Conservation (phyloP, 768 basidiomycete species). For the Gloeostereum incarnatum region DNA sequence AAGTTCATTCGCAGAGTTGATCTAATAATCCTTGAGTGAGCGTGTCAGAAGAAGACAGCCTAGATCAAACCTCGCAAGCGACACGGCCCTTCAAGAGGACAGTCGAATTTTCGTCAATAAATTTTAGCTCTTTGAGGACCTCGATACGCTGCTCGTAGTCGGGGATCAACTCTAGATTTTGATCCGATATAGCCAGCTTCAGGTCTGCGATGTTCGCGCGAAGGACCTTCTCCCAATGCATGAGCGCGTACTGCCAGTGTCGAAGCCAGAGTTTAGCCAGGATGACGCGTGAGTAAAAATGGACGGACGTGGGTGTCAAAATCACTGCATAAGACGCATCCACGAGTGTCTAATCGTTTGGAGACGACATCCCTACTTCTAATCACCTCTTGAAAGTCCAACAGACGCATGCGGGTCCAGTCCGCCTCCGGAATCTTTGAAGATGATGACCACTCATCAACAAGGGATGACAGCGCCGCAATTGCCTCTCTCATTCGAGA, state of each 20-base stretch:
- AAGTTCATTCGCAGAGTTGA: constrained; percentile 97
- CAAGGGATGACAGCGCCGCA: constrained; percentile 35
- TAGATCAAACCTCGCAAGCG: constrained; percentile 77
- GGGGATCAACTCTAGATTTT: constrained; percentile 92
- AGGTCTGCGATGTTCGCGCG: constrained; percentile 67
- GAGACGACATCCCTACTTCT: constrained; percentile 44
- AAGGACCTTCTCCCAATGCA: constrained; percentile 73
- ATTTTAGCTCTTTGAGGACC: constrained; percentile 84
- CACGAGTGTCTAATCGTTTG: constrained; percentile 28
- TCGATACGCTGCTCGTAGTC: constrained; percentile 94
- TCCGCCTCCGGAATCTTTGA: constrained; percentile 63
- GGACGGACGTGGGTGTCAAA: constrained; percentile 70
- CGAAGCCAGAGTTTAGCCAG: not conserved
- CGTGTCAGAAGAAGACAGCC: not conserved
- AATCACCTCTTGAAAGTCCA: constrained; percentile 88
- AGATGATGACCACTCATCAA: constrained; percentile 46
- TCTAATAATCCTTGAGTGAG: constrained; percentile 36
- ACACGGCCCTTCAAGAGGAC: constrained; percentile 95
- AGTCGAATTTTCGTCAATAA: constrained; percentile 93
- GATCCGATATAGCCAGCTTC: constrained; percentile 85
- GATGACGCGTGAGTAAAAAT: constrained; percentile 1
- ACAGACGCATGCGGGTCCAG: constrained; percentile 72
- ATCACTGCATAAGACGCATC: constrained; percentile 52
- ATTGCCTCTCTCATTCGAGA: constrained; percentile 51
- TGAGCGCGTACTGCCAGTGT: constrained; percentile 57